These are phyloP conservation scores for Alternaria viburni DNA, from an alignment of 2,329 filamentous ascomycete genomes.

Conservation along the genomic window DNA sequence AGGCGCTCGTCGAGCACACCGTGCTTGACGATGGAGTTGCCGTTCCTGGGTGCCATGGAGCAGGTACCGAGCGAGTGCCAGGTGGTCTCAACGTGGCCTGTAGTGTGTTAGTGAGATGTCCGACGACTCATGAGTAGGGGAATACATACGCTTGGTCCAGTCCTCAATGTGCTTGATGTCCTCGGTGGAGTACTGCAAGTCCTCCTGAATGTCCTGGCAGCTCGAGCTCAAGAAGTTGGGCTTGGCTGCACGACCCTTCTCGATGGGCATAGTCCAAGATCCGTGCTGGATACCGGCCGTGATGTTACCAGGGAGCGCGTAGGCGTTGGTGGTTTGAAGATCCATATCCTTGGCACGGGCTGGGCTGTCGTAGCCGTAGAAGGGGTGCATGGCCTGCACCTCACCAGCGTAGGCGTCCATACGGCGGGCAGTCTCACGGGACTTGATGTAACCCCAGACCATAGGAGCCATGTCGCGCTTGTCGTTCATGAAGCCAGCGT, in stretches of 20 bases:
- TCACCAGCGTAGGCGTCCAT: slow-evolving; percentile 82
- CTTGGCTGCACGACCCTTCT: slow-evolving; percentile 60
- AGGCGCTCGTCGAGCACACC: slow-evolving; percentile 78
- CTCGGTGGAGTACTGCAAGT: slow-evolving; percentile 68
- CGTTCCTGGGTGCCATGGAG: slow-evolving; percentile 77
- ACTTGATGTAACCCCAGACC: slow-evolving; percentile 85
- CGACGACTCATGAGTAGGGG: neutral
- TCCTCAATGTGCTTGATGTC: slow-evolving; percentile 73
- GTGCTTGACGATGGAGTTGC: slow-evolving; percentile 81
- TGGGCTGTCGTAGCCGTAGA: slow-evolving; percentile 73
- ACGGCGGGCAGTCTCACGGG: slow-evolving; percentile 76
- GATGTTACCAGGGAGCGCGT: slow-evolving; percentile 75
- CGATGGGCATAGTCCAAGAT: slow-evolving; percentile 69
- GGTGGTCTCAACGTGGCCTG: slow-evolving; percentile 73
- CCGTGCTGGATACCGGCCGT: slow-evolving; percentile 76
- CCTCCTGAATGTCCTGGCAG: slow-evolving; percentile 63
- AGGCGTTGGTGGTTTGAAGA: slow-evolving; percentile 74
- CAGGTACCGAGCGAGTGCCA: slow-evolving; percentile 74
- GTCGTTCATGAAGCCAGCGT: slow-evolving; percentile 85
- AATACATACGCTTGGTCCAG: slow-evolving; percentile 55
- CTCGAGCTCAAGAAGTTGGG: slow-evolving; percentile 67
- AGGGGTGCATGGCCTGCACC: slow-evolving; percentile 68
- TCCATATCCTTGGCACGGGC: slow-evolving; percentile 76
- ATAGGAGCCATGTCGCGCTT: slow-evolving; percentile 81
- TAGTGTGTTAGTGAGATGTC: neutral